phyloP scores from a whole-genome alignment of 2,329 filamentous ascomycete species.

The Tolypocladium nubicola region DNA sequence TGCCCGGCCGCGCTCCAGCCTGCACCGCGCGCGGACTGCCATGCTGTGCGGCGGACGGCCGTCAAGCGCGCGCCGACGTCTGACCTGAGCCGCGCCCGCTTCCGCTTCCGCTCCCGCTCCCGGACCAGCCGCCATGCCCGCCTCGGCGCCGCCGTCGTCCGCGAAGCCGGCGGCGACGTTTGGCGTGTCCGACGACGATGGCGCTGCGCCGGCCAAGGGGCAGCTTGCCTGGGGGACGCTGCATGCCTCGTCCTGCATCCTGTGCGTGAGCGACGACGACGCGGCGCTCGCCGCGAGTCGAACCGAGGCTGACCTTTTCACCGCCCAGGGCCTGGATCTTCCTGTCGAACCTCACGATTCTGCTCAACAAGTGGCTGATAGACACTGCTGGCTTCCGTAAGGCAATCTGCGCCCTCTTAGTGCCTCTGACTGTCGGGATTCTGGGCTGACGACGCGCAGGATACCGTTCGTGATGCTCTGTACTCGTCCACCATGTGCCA shows the following conservation, averaged over 20 bases:
- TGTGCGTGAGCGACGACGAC: slow-evolving; percentile 11
- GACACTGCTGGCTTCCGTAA: slow-evolving; percentile 64
- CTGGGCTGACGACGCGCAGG: slow-evolving; percentile 4
- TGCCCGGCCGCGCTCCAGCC: not conserved
- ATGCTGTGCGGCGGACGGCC: not conserved
- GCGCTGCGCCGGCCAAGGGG: slow-evolving; percentile 6
- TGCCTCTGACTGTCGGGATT: not conserved
- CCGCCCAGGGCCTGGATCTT: slow-evolving; percentile 60
- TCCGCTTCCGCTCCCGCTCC: no score
- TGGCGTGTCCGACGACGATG: slow-evolving; percentile 16
- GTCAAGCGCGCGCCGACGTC: not conserved
- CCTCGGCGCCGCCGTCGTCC: not conserved
- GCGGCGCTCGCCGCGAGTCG: not conserved
- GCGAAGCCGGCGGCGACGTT: not conserved
- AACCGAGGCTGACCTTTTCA: not conserved
- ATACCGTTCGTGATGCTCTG: slow-evolving; percentile 9
- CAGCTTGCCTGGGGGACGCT: slow-evolving; percentile 7
- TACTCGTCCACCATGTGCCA: not conserved
- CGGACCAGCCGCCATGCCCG: not conserved
- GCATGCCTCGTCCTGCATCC: slow-evolving; percentile 23
- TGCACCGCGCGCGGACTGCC: not conserved
- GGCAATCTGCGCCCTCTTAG: slow-evolving; percentile 13
- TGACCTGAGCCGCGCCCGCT: not conserved
- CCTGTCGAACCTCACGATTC: slow-evolving; percentile 73
- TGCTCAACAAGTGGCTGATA: slow-evolving; percentile 90